Evolutionary conservation across 2,329 filamentous ascomycete genomes (phyloP).

Genomic region (Herpotrichia juniperi): DNA sequence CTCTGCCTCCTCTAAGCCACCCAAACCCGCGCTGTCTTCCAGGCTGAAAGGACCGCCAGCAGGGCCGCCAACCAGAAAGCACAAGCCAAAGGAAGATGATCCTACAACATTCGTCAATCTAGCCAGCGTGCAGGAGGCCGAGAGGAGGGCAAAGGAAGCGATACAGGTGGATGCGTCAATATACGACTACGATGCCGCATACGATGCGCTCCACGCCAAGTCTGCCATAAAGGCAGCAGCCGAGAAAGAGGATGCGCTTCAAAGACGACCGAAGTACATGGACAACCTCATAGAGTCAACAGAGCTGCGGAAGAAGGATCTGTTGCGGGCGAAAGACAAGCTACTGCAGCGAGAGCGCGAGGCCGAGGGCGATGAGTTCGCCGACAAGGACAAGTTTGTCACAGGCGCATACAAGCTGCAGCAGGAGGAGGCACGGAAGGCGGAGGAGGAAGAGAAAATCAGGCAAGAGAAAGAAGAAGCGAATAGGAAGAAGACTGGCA

Average conservation of each 20-base stretch:
- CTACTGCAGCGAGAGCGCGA: slow-evolving; percentile 78
- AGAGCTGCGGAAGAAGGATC: slow-evolving; percentile 77
- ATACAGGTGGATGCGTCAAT: slow-evolving; percentile 73
- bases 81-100: slow-evolving; percentile 36
- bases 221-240: slow-evolving; percentile 62
- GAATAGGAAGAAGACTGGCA: slow-evolving; percentile 70
- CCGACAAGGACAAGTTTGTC: slow-evolving; percentile 84
- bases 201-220: slow-evolving; percentile 72
- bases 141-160: slow-evolving; percentile 69
- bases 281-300: slow-evolving; percentile 73
- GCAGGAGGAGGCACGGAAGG: slow-evolving; percentile 72
- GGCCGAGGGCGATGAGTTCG: slow-evolving; percentile 80
- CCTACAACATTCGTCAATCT: slow-evolving; percentile 64
- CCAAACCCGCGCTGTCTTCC: slow-evolving; percentile 38
- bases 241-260: slow-evolving; percentile 59
- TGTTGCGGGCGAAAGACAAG: slow-evolving; percentile 79
- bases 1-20: slow-evolving; percentile 22
- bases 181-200: slow-evolving; percentile 85
- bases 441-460: slow-evolving; percentile 74
- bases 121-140: slow-evolving; percentile 67
- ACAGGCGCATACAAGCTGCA: slow-evolving; percentile 83
- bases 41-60: slow-evolving; percentile 42
- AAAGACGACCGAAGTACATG: slow-evolving; percentile 80
- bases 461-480: slow-evolving; percentile 69
- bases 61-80: slow-evolving; percentile 47